Base-by-base conservation (phyloP, 2,329 filamentous ascomycete genomes). In the Venturia carpophila region DNA sequence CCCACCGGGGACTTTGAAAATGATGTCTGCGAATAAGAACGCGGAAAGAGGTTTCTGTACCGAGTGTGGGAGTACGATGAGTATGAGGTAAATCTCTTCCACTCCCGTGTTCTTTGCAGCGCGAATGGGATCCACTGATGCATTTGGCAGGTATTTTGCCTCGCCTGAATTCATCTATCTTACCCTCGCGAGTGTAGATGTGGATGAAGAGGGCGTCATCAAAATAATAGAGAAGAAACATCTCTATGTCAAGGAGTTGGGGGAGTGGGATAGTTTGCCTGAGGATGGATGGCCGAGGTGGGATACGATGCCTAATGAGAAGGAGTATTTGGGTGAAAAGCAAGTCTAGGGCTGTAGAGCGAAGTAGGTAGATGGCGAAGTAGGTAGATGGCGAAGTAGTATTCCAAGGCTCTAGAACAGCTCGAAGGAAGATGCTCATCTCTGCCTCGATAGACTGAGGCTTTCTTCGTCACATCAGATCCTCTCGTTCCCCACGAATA, bases 211-310 rank as follows among this genome's bases (percentile, higher is more conserved):
- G 34, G 58, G 34, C 10, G 24, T 41, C 13, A 24, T 41, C 13
- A 21, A 43, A 15, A 34, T 13, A 27, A 24, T 60, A 34, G 17
- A 24, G 58, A 41, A 41, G 58, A 60, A 60, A 21, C 58, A 60
- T 60, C 34, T 60, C 42, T 60, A 37, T 60, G 58, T 60, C 6
- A 42, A 17, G 58, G 34, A 42, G 19, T 4, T 43, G 21, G 19
- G 37, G 34, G 17, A 15, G 34, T 60, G 58, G 58, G 34, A 41
- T 42, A 15, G 4, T 4, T 21, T 60, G 19, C 58, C 58, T 43
- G 41, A 60, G 41, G 58, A 60, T 60, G 58, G 58, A 27, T 41
- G 34, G 58, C 1, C 15, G 58, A 60, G 58, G 15, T 41, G 41
- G 58, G 58, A 60, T 41, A 43, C 34, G 11, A 60, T 60, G 58